Percentiles rank a stretch among this genome's conserved stretches.
Conservation (phyloP, 345 rosid species). For the Populus simonii region DNA sequence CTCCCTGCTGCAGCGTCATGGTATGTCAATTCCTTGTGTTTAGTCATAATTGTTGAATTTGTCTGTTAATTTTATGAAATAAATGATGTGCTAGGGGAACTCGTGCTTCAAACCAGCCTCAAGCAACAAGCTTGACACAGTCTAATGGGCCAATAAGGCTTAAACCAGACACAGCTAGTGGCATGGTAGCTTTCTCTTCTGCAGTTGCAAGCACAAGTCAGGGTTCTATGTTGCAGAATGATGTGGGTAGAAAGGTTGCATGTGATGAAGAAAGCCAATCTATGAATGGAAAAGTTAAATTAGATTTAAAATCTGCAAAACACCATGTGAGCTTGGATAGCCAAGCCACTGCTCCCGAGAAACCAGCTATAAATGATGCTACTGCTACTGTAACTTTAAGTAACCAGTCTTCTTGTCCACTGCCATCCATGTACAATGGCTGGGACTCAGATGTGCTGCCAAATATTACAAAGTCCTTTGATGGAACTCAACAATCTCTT, state of each 20-base stretch:
- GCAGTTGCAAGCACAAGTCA: constrained; percentile 43
- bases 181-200: constrained; percentile 38
- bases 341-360: constrained; percentile 7
- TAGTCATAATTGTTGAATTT: neutral
- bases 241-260: constrained; percentile 16
- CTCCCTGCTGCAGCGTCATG: constrained; percentile 94
- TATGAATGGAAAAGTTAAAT: constrained; percentile 16
- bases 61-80: constrained; percentile 18
- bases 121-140: constrained; percentile 29
- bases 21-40: constrained; percentile 30
- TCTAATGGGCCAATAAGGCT: constrained; percentile 55
- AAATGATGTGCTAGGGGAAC: constrained; percentile 46
- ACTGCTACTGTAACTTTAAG: constrained; percentile 1
- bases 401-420: constrained; percentile 10
- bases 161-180: constrained; percentile 37
- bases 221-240: constrained; percentile 17
- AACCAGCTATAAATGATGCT: constrained; percentile 12
- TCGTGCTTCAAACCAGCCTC: constrained; percentile 48
- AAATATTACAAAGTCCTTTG: neutral
- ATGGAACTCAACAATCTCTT: neutral
- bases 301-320: constrained; percentile 19
- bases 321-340: constrained; percentile 6
- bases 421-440: constrained; percentile 13
- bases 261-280: constrained; percentile 24
- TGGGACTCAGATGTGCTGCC: constrained; percentile 8